phyloP scores from a whole-genome alignment of 768 basidiomycete species.

The Paxillus rubicundulus region DNA sequence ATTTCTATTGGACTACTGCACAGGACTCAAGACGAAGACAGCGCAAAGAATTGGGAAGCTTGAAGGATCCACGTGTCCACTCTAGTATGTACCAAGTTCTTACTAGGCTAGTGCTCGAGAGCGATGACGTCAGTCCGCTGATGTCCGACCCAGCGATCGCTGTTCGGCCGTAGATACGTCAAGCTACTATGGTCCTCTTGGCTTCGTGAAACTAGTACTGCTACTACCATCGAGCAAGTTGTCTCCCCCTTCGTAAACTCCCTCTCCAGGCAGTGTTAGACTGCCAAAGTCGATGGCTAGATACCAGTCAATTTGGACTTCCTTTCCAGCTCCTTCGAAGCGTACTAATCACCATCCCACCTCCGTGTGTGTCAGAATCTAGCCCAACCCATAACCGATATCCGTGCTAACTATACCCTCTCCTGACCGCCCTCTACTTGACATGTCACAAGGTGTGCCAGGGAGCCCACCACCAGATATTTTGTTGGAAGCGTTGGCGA shows the following conservation, averaged over 20 bases:
- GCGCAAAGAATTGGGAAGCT: too few relatives aligned
- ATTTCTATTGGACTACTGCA: too few relatives aligned
- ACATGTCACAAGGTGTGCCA: conserved; percentile 77
- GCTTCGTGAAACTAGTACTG: too few relatives aligned
- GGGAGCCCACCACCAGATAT: conserved; percentile 56
- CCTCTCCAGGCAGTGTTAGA: background rate
- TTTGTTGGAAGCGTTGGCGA: conserved; percentile 49
- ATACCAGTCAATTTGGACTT: conserved; percentile 10
- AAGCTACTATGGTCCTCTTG: too few relatives aligned
- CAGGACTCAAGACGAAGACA: too few relatives aligned
- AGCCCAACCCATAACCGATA: background rate
- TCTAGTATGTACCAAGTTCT: too few relatives aligned
- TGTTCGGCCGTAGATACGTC: too few relatives aligned
- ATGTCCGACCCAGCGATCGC: too few relatives aligned
- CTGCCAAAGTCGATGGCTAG: background rate
- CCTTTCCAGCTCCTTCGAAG: conserved; percentile 40
- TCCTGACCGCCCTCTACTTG: conserved; percentile 50
- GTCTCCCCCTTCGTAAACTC: background rate
- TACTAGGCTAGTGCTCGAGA: too few relatives aligned
- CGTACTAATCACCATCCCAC: conserved; percentile 43
- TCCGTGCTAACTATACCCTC: conserved; percentile 26
- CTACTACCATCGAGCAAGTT: too few relatives aligned
- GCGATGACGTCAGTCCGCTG: too few relatives aligned
- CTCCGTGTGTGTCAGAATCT: conserved; percentile 38
- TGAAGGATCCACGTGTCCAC: too few relatives aligned